These are phyloP conservation scores for Acer campestre DNA, from an alignment of 345 rosid species.

Conservation along the genomic window DNA sequence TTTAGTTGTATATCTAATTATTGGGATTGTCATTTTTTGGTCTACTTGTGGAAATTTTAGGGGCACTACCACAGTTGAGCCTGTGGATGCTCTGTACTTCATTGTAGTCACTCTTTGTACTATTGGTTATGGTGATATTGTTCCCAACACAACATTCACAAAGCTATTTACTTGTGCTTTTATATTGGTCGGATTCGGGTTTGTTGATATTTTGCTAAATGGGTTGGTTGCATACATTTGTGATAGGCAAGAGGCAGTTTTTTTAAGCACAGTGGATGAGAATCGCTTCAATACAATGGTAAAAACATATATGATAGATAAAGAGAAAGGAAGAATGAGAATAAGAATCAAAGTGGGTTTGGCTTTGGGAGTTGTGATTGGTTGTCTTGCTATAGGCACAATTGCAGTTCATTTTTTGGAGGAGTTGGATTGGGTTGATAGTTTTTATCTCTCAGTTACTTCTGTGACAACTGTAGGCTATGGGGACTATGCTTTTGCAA, in stretches of 20 bases:
- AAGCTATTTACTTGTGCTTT: constrained; percentile 61
- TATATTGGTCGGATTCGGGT: constrained; percentile 63
- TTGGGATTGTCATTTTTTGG: constrained; percentile 37
- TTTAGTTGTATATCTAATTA: constrained; percentile 42
- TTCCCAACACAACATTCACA: constrained; percentile 56
- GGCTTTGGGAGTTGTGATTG: constrained; percentile 49
- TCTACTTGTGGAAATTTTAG: constrained; percentile 37
- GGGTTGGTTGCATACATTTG: constrained; percentile 68
- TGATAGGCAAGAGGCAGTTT: constrained; percentile 56
- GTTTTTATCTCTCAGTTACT: constrained; percentile 62
- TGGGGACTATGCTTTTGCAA: constrained; percentile 58
- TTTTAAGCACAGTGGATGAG: constrained; percentile 58
- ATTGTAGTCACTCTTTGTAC: constrained; percentile 69
- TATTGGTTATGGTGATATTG: constrained; percentile 70
- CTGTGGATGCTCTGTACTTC: constrained; percentile 67
- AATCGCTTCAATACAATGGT: constrained; percentile 48
- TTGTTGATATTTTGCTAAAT: constrained; percentile 57
- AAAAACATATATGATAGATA: constrained; percentile 53
- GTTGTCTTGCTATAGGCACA: constrained; percentile 56
- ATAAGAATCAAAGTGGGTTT: constrained; percentile 57
- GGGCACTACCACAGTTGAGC: constrained; percentile 42
- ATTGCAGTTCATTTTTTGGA: constrained; percentile 46
- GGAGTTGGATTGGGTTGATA: constrained; percentile 57
- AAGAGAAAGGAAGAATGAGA: constrained; percentile 66
- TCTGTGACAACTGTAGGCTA: constrained; percentile 75